Base-by-base conservation (phyloP, 805 yeast genomes). In the Alloascoidea hylecoeti region DNA sequence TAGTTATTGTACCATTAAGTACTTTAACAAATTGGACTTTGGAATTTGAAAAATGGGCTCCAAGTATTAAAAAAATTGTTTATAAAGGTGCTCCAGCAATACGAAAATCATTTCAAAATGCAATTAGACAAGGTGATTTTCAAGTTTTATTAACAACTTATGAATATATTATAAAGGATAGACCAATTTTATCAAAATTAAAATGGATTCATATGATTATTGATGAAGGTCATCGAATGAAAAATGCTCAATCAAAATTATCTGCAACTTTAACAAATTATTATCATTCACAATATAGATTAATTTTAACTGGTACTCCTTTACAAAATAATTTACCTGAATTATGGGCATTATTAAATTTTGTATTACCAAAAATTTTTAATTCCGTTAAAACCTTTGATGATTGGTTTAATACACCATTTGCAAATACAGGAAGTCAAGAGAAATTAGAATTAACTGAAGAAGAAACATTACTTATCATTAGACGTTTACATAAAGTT, bases 181-280 rank as follows among this genome's bases (percentile, higher is more conserved):
- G 85, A 45, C 76, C 86, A 1, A 58, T 89, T 18, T 61, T 89
- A 40, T 67, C 89, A 2, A 79, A 83, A 49, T 66, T 83, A 40
- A 80, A 74, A 52, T 89, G 97, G 97, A 82, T 80, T 34, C 96
- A 89, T 59, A 89, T 92, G 96, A 88, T 89, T 44, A 92, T 89
- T 45, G 98, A 89, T 63, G 98, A 89, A 65, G 98, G 98, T 53
- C 98, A 89, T 56, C 75, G 98, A 56, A 85, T 89, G 96, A 89
- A 89, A 60, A 89, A 89, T 58, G 66, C 95, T 0, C 81, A 79
- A 49, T 84, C 96, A n/a, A 89, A 89, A 57, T 66, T 89, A 39
- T 81, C 95, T 1, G 74, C 68, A 42, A 89, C 97, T 0, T 69
- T 89, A 49, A 80, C 89, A 2, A 81, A 79, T 44, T 77, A 70